Evolutionary conservation across 2,329 filamentous ascomycete species (phyloP).

Genomic region (Colletotrichum godetiae): DNA sequence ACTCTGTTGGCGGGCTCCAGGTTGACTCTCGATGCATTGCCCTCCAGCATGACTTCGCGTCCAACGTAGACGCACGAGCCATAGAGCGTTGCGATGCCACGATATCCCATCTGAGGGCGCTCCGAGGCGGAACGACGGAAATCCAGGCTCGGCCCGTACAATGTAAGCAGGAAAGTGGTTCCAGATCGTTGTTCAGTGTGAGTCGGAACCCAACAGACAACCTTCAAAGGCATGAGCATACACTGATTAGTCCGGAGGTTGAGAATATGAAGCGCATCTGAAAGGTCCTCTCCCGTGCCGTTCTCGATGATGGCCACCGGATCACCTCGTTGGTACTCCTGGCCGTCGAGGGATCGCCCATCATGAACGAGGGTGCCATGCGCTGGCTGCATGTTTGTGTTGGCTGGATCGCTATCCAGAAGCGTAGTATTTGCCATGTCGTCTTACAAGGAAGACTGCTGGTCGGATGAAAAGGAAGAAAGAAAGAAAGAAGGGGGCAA

Average conservation of each 20-base stretch:
- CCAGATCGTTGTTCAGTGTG: slow-evolving; percentile 34
- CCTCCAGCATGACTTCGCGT: slow-evolving; percentile 25
- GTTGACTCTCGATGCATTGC: slow-evolving; percentile 15
- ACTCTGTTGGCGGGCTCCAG: slow-evolving; percentile 19
- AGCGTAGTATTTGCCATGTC: slow-evolving; percentile 3
- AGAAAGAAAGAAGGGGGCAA: not conserved
- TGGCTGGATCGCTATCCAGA: not conserved
- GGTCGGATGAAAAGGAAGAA: not conserved
- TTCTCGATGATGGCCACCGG: slow-evolving; percentile 30
- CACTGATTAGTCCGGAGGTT: slow-evolving; percentile 29
- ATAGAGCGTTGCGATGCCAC: slow-evolving; percentile 28
- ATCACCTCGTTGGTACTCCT: slow-evolving; percentile 28
- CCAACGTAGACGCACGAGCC: slow-evolving; percentile 29
- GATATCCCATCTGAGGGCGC: slow-evolving; percentile 20
- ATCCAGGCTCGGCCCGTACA: slow-evolving; percentile 30
- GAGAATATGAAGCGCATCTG: slow-evolving; percentile 24
- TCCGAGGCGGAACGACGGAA: slow-evolving; percentile 12
- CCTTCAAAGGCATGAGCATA: slow-evolving; percentile 26
- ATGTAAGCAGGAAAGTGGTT: slow-evolving; percentile 28
- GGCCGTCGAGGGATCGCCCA: slow-evolving; percentile 31
- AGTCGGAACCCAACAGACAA: slow-evolving; percentile 36
- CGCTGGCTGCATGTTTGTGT: slow-evolving; percentile 28
- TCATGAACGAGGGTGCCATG: slow-evolving; percentile 32
- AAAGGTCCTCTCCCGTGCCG: slow-evolving; percentile 16
- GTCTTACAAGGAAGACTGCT: not conserved